Conservation (phyloP, 2,329 filamentous ascomycete genomes). For the Stemphylium beticola region DNA sequence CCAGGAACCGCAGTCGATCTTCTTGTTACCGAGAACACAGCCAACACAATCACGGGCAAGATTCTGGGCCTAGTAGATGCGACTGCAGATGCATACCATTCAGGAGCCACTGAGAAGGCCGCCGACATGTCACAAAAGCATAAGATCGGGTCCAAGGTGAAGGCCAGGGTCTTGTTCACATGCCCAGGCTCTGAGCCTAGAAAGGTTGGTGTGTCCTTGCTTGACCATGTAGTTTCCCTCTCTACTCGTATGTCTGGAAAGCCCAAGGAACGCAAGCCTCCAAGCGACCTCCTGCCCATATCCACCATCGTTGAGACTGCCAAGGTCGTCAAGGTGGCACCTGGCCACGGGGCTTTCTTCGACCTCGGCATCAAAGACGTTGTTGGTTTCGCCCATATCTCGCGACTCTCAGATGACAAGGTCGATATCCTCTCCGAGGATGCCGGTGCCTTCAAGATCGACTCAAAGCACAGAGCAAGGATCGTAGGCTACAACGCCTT, state of each 20-base stretch:
- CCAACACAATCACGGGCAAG: slow-evolving; percentile 82
- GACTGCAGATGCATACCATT: slow-evolving; percentile 89
- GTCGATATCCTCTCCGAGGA: slow-evolving; percentile 80
- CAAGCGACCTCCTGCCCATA: slow-evolving; percentile 67
- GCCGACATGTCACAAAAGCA: slow-evolving; percentile 77
- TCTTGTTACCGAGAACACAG: slow-evolving; percentile 75
- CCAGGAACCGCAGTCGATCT: slow-evolving; percentile 91
- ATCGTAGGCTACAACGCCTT: slow-evolving; percentile 86
- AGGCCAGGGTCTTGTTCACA: slow-evolving; percentile 85
- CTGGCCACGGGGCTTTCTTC: slow-evolving; percentile 80
- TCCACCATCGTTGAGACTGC: slow-evolving; percentile 80
- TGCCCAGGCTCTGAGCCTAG: slow-evolving; percentile 79
- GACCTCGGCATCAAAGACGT: slow-evolving; percentile 71
- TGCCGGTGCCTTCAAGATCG: slow-evolving; percentile 78
- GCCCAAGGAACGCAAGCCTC: slow-evolving; percentile 56
- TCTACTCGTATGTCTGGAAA: slow-evolving; percentile 48
- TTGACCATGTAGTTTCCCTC: slow-evolving; percentile 83
- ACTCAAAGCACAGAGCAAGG: slow-evolving; percentile 78
- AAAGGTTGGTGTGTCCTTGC: slow-evolving; percentile 85
- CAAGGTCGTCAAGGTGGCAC: slow-evolving; percentile 79
- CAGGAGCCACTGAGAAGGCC: slow-evolving; percentile 73
- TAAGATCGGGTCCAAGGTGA: slow-evolving; percentile 83
- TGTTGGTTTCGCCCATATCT: slow-evolving; percentile 93
- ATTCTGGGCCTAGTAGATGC: slow-evolving; percentile 90
- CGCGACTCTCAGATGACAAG: slow-evolving; percentile 86